A percentile compares a stretch with the other conserved stretches of the same genome.
Evolutionary conservation across 148 eudicot genomes (phyloP).

Genomic region (Pharnaceum exiguum): DNA sequence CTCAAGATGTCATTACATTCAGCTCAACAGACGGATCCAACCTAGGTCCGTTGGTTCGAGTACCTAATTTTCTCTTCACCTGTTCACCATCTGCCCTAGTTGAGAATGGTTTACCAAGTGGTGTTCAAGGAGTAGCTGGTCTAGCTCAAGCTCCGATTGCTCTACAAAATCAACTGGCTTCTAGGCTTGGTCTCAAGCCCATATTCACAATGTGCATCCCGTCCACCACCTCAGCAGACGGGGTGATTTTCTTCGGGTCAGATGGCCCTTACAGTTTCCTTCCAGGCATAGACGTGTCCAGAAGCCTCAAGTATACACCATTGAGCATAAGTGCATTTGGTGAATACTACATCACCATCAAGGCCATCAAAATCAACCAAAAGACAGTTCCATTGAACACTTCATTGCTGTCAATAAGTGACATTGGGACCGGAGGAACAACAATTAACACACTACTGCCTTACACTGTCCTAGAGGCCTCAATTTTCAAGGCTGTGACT

Average conservation of each 20-base stretch:
- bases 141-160: slow-evolving; percentile 42
- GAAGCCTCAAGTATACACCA: slow-evolving; percentile 34
- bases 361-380: slow-evolving; percentile 34
- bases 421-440: slow-evolving; percentile 28
- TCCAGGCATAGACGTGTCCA: slow-evolving; percentile 29
- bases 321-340: slow-evolving; percentile 39
- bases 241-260: slow-evolving; percentile 57
- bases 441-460: slow-evolving; percentile 30
- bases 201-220: slow-evolving; percentile 46
- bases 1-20: slow-evolving; percentile 39
- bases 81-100: slow-evolving; percentile 47
- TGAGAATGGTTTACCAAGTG: slow-evolving; percentile 33
- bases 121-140: slow-evolving; percentile 56
- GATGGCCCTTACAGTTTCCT: slow-evolving; percentile 32
- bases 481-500: slow-evolving; percentile 26
- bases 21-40: slow-evolving; percentile 29
- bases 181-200: slow-evolving; percentile 29
- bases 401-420: slow-evolving; percentile 23
- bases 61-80: slow-evolving; percentile 39
- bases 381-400: slow-evolving; percentile 33
- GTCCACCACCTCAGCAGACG: slow-evolving; percentile 17
- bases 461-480: slow-evolving; percentile 31
- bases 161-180: slow-evolving; percentile 40
- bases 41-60: slow-evolving; percentile 21
- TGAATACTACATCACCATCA: slow-evolving; percentile 44